Evolutionary conservation across 345 rosid species (phyloP).

Genomic region (Noccaea caerulescens): DNA sequence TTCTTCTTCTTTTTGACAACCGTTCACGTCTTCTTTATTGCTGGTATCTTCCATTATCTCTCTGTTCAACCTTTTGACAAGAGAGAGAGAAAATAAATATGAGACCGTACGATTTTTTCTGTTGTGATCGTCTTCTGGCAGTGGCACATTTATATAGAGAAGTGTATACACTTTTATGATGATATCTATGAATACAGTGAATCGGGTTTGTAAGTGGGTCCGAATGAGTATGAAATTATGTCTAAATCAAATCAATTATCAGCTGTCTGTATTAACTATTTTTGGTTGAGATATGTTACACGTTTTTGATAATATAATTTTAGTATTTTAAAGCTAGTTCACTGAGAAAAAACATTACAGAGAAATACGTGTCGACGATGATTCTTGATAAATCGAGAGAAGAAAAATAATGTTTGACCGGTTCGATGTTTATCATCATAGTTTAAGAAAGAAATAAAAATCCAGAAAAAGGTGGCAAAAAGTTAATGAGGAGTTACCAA

Average conservation of each 20-base stretch:
- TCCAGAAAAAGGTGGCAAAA: slow-evolving; percentile 22
- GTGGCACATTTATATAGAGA: slow-evolving; percentile 16
- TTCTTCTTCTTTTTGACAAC: no score
- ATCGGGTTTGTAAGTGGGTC: slow-evolving; percentile 32
- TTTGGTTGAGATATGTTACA: slow-evolving; percentile 29
- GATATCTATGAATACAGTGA: slow-evolving; percentile 35
- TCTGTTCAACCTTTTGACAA: not conserved
- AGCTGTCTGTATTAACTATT: slow-evolving; percentile 5
- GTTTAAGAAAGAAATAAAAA: not conserved
- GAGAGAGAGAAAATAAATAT: not conserved
- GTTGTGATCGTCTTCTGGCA: slow-evolving; percentile 8
- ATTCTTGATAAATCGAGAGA: not conserved
- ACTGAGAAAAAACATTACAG: not conserved
- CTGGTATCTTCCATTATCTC: slow-evolving; percentile 45
- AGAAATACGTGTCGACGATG: not conserved
- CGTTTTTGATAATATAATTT: slow-evolving; percentile 15
- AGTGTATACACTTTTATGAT: slow-evolving; percentile 21
- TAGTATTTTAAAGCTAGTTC: not conserved
- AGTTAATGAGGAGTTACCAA: slow-evolving; percentile 29
- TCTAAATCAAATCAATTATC: slow-evolving; percentile 23
- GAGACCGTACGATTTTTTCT: slow-evolving; percentile 1
- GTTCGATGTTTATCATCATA: not conserved
- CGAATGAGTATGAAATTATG: slow-evolving; percentile 10
- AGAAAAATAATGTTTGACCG: not conserved
- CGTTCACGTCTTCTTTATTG: slow-evolving; percentile 33